Percentiles rank a stretch among this genome's conserved stretches.
phyloP scores from a whole-genome alignment of 2,329 filamentous ascomycete genomes.

The Claviceps cyperi region DNA sequence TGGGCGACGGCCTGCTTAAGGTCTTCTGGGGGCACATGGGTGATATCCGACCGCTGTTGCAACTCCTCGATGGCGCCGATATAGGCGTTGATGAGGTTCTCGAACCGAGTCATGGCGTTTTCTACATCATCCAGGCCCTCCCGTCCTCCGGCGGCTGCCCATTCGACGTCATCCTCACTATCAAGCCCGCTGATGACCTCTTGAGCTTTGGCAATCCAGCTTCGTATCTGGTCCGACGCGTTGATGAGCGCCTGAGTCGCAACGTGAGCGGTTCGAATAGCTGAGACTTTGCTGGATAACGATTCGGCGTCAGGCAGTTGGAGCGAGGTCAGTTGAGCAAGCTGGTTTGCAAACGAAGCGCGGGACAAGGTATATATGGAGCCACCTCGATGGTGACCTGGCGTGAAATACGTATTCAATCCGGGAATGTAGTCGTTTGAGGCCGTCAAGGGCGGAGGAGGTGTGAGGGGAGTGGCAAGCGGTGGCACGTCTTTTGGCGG shows the following conservation, averaged over 20 bases:
- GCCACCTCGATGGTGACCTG: slow-evolving; percentile 53
- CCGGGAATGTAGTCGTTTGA: slow-evolving; percentile 33
- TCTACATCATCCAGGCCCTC: slow-evolving; percentile 64
- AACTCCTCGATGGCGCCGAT: slow-evolving; percentile 87
- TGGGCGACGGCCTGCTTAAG: slow-evolving; percentile 64
- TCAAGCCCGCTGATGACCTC: slow-evolving; percentile 82
- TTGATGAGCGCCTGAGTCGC: slow-evolving; percentile 72
- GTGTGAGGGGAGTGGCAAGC: slow-evolving; percentile 8
- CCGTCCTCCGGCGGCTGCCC: slow-evolving; percentile 77
- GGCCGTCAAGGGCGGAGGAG: slow-evolving; percentile 15
- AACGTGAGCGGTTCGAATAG: slow-evolving; percentile 72
- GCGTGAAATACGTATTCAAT: slow-evolving; percentile 50
- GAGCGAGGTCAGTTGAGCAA: slow-evolving; percentile 82
- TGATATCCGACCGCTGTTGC: slow-evolving; percentile 65
- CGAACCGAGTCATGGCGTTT: slow-evolving; percentile 67
- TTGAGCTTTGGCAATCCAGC: slow-evolving; percentile 85
- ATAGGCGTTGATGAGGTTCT: slow-evolving; percentile 81
- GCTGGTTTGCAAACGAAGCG: slow-evolving; percentile 82
- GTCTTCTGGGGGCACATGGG: slow-evolving; percentile 53
- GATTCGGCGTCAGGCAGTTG: slow-evolving; percentile 75
- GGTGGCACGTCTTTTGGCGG: slow-evolving; percentile 27
- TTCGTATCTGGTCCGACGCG: slow-evolving; percentile 80
- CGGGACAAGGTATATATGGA: slow-evolving; percentile 91
- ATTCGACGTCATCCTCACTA: slow-evolving; percentile 93
- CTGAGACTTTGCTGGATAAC: slow-evolving; percentile 67